Evolutionary conservation across 306 rosid genomes (phyloP).

Genomic region (Acacia crassicarpa): DNA sequence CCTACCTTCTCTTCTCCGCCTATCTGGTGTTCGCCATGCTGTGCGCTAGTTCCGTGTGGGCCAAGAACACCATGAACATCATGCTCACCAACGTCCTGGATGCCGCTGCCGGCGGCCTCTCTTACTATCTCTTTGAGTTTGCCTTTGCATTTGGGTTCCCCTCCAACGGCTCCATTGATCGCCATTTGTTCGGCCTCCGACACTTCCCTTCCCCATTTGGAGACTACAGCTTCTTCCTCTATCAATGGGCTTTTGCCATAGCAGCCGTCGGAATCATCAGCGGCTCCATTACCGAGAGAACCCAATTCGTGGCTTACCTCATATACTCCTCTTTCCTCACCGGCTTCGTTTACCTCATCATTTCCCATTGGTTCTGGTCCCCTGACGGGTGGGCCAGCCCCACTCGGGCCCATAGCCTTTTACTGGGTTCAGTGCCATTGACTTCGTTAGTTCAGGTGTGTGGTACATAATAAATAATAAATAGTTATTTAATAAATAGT

Average conservation of each 20-base stretch:
- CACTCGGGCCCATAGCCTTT: neutral
- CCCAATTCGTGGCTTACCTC: constrained; percentile 76
- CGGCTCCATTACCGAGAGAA: constrained; percentile 86
- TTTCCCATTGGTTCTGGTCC: constrained; percentile 88
- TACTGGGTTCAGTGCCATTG: constrained; percentile 61
- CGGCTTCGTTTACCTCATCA: constrained; percentile 71
- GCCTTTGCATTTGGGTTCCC: constrained; percentile 81
- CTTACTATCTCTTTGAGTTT: constrained; percentile 76
- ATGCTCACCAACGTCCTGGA: constrained; percentile 94
- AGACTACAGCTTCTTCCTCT: constrained; percentile 75
- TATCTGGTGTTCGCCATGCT: constrained; percentile 90
- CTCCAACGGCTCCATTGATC: constrained; percentile 78
- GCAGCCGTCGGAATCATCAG: constrained; percentile 79
- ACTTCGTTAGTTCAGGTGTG: constrained; percentile 73
- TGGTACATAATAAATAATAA: too few species aligned
- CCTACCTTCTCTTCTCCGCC: constrained; percentile 73
- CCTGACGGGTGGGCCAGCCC: constrained; percentile 76
- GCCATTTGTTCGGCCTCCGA: constrained; percentile 66
- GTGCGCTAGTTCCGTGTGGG: constrained; percentile 87
- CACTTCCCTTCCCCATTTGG: constrained; percentile 33
- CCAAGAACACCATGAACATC: constrained; percentile 92
- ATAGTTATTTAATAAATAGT: too few species aligned
- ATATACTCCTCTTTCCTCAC: constrained; percentile 74
- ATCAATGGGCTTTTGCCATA: constrained; percentile 92
- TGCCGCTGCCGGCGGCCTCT: constrained; percentile 76